phyloP scores from a whole-genome alignment of 2,329 filamentous ascomycete species.

The Sphaerulina musiva region DNA sequence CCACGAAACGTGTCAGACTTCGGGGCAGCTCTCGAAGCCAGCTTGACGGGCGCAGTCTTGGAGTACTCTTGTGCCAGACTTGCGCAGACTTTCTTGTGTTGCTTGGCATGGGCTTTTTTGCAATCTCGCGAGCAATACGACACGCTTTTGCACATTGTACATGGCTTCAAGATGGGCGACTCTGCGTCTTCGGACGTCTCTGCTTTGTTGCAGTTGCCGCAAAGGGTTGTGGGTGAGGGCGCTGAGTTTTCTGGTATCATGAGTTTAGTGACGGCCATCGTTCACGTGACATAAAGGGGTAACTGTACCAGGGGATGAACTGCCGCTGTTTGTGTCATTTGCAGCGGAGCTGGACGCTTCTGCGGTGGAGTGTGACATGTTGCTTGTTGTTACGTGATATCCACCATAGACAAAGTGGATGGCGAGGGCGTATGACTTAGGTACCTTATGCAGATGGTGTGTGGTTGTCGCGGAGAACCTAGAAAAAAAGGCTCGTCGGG shows the following conservation, averaged over 20 bases:
- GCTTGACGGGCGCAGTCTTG: conserved; percentile 36
- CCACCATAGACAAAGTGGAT: too few species aligned
- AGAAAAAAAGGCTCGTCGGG: too few species aligned
- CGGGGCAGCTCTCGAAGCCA: conserved; percentile 33
- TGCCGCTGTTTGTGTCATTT: not conserved
- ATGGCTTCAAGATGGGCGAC: conserved; percentile 30
- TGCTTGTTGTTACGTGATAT: not conserved
- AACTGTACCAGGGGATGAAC: conserved; percentile 1
- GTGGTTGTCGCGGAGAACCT: too few species aligned
- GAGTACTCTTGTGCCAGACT: conserved; percentile 36
- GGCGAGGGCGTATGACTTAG: too few species aligned
- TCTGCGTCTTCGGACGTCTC: conserved; percentile 15
- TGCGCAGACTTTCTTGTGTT: conserved; percentile 39
- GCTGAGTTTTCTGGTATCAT: not conserved
- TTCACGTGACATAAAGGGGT: not conserved
- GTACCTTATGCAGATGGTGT: too few species aligned
- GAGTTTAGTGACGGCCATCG: not conserved
- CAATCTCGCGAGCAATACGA: conserved; percentile 38
- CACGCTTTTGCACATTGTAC: conserved; percentile 37
- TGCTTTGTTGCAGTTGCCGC: conserved; percentile 14
- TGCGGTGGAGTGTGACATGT: not conserved
- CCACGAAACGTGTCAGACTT: conserved; percentile 31
- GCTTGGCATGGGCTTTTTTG: conserved; percentile 36
- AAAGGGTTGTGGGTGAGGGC: conserved; percentile 1
- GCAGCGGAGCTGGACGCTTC: not conserved